Evolutionary conservation across 1,284 basidiomycete genomes (phyloP), one percentile per base, ranked within the genome.

Genomic region (Ustilago xerochloae): DNA sequence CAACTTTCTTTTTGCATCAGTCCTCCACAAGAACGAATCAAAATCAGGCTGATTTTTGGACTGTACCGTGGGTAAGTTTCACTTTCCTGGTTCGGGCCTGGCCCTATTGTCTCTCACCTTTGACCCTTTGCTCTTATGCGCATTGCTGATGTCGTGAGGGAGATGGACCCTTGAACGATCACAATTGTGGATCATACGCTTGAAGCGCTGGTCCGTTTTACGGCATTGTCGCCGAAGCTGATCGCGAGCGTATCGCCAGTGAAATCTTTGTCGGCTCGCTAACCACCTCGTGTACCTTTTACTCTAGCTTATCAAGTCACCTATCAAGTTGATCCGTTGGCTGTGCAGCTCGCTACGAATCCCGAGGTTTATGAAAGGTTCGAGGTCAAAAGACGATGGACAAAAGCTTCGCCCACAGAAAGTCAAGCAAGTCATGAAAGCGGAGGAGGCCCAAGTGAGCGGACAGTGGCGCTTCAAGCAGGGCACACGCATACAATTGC

Each of bases 21-120:
- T n/a, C n/a, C 18, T 41, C 6, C 39, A 18, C 39, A 15, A n/a
- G 36, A 24, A 16, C 18, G 20, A 35, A 12, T 15, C 52, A 54
- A 38, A n/a, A 41, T 58, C 39, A 58, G 56, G 9, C 56, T 43
- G 22, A 58, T 50, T 50, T 32, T 38, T n/a, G n/a, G n/a, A n/a
- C n/a, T n/a, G n/a, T n/a, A 58, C 48, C 56, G 47, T 58, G 56
- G 48, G 56, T 58, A 58, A 58, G 35, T 35, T 58, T 58, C 30
- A 26, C 15, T 24, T 8, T 10, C n/a, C 38, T 45, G 36, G 35
- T 52, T 26, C 41, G 15, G 50, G 36, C 50, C 36, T 41, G n/a
- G 28, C 12, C 45, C 20, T 24, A 16, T 16, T 49, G 29, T 5
- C 18, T 33, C 20, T 18, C 13, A 16, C 46, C 24, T 10, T 24